These are phyloP conservation scores for Serendipita vermifera DNA, from an alignment of 768 basidiomycete genomes.

Conservation along the genomic window DNA sequence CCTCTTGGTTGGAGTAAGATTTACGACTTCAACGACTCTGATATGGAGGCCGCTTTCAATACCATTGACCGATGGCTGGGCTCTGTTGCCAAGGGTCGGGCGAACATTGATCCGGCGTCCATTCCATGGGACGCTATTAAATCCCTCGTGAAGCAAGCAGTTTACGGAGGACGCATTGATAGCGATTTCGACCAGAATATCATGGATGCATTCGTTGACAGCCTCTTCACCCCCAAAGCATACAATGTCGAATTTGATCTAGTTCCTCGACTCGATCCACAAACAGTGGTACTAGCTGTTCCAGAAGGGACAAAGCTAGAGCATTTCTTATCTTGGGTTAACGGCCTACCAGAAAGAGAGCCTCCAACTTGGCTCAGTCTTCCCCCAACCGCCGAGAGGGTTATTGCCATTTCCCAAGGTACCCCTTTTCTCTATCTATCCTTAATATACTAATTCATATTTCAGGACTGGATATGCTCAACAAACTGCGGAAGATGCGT, in stretches of 20 bases:
- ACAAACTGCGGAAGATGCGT: slow-evolving; percentile 87
- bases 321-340: slow-evolving; percentile 84
- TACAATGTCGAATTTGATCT: slow-evolving; percentile 92
- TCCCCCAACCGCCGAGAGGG: slow-evolving; percentile 80
- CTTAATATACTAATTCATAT: slow-evolving; percentile 1
- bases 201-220: slow-evolving; percentile 85
- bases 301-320: slow-evolving; percentile 91
- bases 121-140: slow-evolving; percentile 97
- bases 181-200: slow-evolving; percentile 91
- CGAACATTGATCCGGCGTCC: slow-evolving; percentile 80
- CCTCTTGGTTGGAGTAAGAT: slow-evolving; percentile 94
- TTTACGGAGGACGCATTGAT: slow-evolving; percentile 90
- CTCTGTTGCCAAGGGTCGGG: slow-evolving; percentile 65
- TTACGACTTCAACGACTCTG: slow-evolving; percentile 99
- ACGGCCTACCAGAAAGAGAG: slow-evolving; percentile 78
- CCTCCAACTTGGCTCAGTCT: slow-evolving; percentile 91
- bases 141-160: slow-evolving; percentile 85
- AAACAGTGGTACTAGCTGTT: slow-evolving; percentile 44
- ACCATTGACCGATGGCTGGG: slow-evolving; percentile 89
- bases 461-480: slow-evolving; percentile 71
- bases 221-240: slow-evolving; percentile 71
- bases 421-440: not conserved
- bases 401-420: slow-evolving; percentile 90
- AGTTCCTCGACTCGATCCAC: slow-evolving; percentile 42
- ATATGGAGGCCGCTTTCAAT: slow-evolving; percentile 81